Evolutionary conservation across 2,329 filamentous ascomycete species (phyloP), one percentile per base, ranked within the genome.

Genomic region (Rhinocladiella mackenziei): DNA sequence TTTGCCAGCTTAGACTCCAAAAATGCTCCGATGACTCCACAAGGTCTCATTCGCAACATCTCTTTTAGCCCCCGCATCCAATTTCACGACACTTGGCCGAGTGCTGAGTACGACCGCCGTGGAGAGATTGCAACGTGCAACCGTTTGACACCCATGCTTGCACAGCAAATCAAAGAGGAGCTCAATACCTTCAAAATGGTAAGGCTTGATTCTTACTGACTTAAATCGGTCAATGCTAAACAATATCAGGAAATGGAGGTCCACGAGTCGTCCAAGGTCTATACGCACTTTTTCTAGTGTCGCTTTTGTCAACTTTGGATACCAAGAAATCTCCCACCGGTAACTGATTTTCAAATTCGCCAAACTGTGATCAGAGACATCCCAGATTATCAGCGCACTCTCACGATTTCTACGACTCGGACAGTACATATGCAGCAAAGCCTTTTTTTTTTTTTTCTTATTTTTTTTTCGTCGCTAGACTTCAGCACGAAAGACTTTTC

Each of bases 121-220:
- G 92, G 92, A 42, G 92, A 98, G 50, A 86, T 97, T 69, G 89
- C 92, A 8, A 98, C 92, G 1, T 98, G 92, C 79, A 98, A 98
- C 64, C 86, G 91, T 55, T 75, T 98, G 56, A 98, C 92, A 36
- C 92, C 92, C 9, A 89, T 96, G 77, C 78, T 98, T 53, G 92
- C 92, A 33, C 92, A 98, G 70, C 92, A 98, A 67, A 98, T 98
- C 71, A 97, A 97, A 71, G 92, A 98, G 71, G 92, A 98, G 71
- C 79, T 98, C 58, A 98, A 98, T 71, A 94, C 83, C 58, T 98
- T 98, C 76, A 98, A 98, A 68, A 98, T 98, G 92, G 88, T 92
- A 72, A 51, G 82, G n/a, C n/a, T n/a, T n/a, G n/a, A n/a, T n/a
- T n/a, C n/a, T n/a, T n/a, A n/a, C n/a, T n/a, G n/a, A n/a, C n/a